Conservation (phyloP, 2,329 filamentous ascomycete genomes). For the Cladophialophora chaetospira region DNA sequence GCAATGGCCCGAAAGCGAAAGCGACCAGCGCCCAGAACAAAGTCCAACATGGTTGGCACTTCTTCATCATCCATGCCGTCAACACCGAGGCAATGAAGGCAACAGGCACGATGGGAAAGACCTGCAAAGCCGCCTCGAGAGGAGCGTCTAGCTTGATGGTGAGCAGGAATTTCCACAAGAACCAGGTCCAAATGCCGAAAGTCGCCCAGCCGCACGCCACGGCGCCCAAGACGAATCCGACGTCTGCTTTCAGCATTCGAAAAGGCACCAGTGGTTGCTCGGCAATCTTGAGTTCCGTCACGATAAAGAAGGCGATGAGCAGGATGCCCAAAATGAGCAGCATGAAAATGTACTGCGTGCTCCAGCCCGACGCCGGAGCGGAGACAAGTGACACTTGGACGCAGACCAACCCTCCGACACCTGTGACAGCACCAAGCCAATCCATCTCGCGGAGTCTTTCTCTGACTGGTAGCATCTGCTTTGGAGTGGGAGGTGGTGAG, state of each 20-base stretch:
- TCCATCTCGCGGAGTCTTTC: constrained; percentile 41
- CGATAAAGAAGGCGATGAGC: constrained; percentile 50
- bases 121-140: constrained; percentile 38
- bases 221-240: constrained; percentile 57
- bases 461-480: constrained; percentile 27
- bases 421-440: constrained; percentile 38
- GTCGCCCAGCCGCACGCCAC: constrained; percentile 55
- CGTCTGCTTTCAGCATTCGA: constrained; percentile 49
- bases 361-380: constrained; percentile 59
- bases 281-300: constrained; percentile 47
- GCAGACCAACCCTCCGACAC: constrained; percentile 58
- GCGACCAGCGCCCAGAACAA: constrained; percentile 42
- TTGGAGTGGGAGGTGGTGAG: constrained; percentile 32
- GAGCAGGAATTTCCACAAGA: constrained; percentile 38
- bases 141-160: constrained; percentile 33
- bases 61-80: constrained; percentile 32
- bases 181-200: constrained; percentile 54
- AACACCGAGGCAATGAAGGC: constrained; percentile 40
- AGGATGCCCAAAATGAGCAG: constrained; percentile 52
- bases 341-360: constrained; percentile 53
- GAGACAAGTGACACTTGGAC: constrained; percentile 67
- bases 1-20: constrained; percentile 33
- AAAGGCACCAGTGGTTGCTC: constrained; percentile 51
- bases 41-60: constrained; percentile 35
- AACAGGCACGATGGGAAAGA: constrained; percentile 36